These are phyloP conservation scores for Musa balbisiana DNA, from an alignment of 202 grass and related monocot species.

Conservation along the genomic window DNA sequence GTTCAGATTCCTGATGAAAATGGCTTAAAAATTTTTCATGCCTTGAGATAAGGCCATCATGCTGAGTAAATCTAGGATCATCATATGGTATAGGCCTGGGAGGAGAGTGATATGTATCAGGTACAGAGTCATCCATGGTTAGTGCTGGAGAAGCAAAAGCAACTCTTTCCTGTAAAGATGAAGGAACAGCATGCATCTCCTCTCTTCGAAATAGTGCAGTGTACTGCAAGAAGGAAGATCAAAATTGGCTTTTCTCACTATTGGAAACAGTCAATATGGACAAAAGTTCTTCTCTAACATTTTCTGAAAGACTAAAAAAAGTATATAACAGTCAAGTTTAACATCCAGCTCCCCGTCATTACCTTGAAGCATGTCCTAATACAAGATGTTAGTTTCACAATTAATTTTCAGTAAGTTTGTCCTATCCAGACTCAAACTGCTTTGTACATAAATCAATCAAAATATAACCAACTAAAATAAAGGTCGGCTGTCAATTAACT, in stretches of 20 bases:
- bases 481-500: not conserved
- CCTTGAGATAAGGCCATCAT: conserved; percentile 45
- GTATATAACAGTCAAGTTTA: not conserved
- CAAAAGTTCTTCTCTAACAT: not conserved
- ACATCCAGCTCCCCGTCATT: not conserved
- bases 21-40: conserved; percentile 45
- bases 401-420: not conserved
- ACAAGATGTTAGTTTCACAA: not conserved
- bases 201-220: conserved; percentile 65
- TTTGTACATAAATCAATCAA: not conserved
- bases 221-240: conserved; percentile 42
- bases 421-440: not conserved
- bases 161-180: conserved; percentile 37
- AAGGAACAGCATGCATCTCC: conserved; percentile 43
- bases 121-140: conserved; percentile 38
- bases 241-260: not conserved
- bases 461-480: not conserved
- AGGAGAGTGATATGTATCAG: conserved; percentile 65
- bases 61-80: conserved; percentile 71
- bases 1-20: conserved; percentile 59
- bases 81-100: conserved; percentile 89
- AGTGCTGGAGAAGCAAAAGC: conserved; percentile 39
- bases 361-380: not conserved
- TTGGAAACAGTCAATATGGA: not conserved
- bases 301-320: not conserved